Base-by-base conservation (phyloP, 75 land plant species). In the Ceratopteris richardii region DNA sequence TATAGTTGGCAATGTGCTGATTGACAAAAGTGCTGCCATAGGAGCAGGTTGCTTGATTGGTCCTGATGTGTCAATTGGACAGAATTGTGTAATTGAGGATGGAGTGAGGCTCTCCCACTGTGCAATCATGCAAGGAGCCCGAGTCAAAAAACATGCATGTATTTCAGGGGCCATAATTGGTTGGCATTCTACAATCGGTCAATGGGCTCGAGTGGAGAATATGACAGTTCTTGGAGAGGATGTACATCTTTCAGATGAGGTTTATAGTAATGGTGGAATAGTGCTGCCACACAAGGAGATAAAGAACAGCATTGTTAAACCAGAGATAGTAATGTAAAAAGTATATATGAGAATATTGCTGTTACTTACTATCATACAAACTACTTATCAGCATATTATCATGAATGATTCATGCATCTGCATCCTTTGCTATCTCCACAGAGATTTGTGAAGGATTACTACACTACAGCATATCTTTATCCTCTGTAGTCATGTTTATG, bases 221-320 rank as follows among this genome's bases (percentile, higher is more conserved):
- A 74, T 74, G 77, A 74, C 77, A 0, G 68, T 74, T 24, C 39
- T 74, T 16, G 77, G 77, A 1, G 77, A 74, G 37, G 77, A 74
- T 51, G 77, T 74, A 29, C 77, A 72, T 57, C 47, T 74, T 13
- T 51, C 44, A 1, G 77, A 74, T 47, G 77, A 74, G 43, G 64
- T 74, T 11, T 74, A 72, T 48, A 74, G 76, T 44, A 74, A 74
- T 36, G 77, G 77, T 12, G 77, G 77, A 20, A 77, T 74, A 11
- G 76, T 74, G n/a, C 68, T 74, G 1, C 77, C 77, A 1, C 77
- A 74, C 55, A 74, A 74, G 56, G 77, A 74, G 42, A 74, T 74
- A 56, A 74, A 74, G 37, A 46, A 59, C 42, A 63, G 58, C 57
- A 74, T 74, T 25, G 43, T 74, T 13, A 74, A 71, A 54, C 77